A percentile compares a stretch with the other conserved stretches of the same genome.
Evolutionary conservation across 2,329 filamentous ascomycete genomes (phyloP).

Genomic region (Zelopaecilomyces penicillatus): DNA sequence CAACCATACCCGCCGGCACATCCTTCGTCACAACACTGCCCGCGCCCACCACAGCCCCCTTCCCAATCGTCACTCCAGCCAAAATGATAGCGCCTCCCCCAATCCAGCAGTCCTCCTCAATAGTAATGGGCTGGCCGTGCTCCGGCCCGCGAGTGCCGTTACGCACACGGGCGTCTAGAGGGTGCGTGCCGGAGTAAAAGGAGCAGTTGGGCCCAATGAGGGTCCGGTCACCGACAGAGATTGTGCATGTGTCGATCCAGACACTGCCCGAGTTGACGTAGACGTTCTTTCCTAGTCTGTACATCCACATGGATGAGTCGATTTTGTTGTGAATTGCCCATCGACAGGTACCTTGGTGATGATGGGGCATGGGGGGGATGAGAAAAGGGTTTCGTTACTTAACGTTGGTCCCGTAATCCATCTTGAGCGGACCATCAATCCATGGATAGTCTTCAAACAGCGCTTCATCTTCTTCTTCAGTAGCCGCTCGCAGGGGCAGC

Average conservation of each 20-base stretch:
- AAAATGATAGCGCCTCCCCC: constrained; percentile 64
- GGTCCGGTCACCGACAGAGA: constrained; percentile 68
- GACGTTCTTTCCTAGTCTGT: constrained; percentile 56
- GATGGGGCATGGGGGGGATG: not conserved
- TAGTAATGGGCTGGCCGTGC: constrained; percentile 59
- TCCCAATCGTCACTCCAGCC: constrained; percentile 70
- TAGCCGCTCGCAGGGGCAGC: constrained; percentile 49
- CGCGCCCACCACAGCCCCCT: constrained; percentile 66
- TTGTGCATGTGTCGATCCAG: constrained; percentile 67
- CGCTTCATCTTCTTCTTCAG: constrained; percentile 52
- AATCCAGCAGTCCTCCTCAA: constrained; percentile 77
- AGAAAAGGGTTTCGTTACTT: constrained; percentile 26
- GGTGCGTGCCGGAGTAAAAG: constrained; percentile 69
- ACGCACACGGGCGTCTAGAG: constrained; percentile 63
- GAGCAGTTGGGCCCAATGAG: constrained; percentile 71
- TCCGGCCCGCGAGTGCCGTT: constrained; percentile 72
- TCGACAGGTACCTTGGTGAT: constrained; percentile 17
- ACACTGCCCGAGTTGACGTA: constrained; percentile 69
- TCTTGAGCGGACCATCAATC: constrained; percentile 58
- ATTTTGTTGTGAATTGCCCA: not conserved
- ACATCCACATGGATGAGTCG: constrained; percentile 34
- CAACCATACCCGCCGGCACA: constrained; percentile 50
- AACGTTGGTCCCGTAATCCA: constrained; percentile 76
- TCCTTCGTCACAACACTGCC: constrained; percentile 76
- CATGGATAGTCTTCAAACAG: constrained; percentile 56